Conservation (phyloP, 2,329 filamentous ascomycete species). For the Verticillium nubilum region DNA sequence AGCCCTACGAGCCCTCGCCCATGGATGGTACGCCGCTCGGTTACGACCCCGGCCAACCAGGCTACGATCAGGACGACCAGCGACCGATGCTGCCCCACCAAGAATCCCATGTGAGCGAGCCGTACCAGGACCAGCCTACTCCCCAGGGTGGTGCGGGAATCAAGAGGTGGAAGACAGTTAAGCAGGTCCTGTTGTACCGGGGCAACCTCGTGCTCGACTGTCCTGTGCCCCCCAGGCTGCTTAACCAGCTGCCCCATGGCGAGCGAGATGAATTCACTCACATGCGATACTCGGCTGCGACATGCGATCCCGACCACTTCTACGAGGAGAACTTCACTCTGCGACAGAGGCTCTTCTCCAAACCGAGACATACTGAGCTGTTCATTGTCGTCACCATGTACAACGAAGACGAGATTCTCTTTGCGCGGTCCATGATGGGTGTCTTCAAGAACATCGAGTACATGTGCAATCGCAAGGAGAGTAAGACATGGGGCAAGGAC, state of each 20-base stretch:
- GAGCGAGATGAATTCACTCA: slow-evolving; percentile 89
- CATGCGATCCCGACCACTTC: slow-evolving; percentile 86
- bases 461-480: slow-evolving; percentile 90
- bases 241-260: slow-evolving; percentile 84
- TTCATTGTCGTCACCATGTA: slow-evolving; percentile 99
- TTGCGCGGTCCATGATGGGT: slow-evolving; percentile 91
- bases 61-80: slow-evolving; percentile 66
- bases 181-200: slow-evolving; percentile 94
- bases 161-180: slow-evolving; percentile 95
- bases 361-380: slow-evolving; percentile 85
- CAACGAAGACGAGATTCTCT: slow-evolving; percentile 95
- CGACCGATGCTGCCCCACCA: slow-evolving; percentile 71
- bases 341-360: slow-evolving; percentile 86
- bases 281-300: slow-evolving; percentile 91
- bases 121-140: slow-evolving; percentile 38
- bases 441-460: slow-evolving; percentile 99
- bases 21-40: slow-evolving; percentile 51
- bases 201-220: slow-evolving; percentile 97
- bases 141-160: slow-evolving; percentile 49
- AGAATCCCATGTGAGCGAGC: slow-evolving; percentile 39
- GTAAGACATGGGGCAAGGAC: slow-evolving; percentile 97
- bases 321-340: slow-evolving; percentile 86
- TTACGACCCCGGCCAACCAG: slow-evolving; percentile 42
- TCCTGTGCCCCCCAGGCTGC: slow-evolving; percentile 80
- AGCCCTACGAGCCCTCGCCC: slow-evolving; percentile 69